Evolutionary conservation across 345 rosid species (phyloP).

Genomic region (Physaria fendleri): DNA sequence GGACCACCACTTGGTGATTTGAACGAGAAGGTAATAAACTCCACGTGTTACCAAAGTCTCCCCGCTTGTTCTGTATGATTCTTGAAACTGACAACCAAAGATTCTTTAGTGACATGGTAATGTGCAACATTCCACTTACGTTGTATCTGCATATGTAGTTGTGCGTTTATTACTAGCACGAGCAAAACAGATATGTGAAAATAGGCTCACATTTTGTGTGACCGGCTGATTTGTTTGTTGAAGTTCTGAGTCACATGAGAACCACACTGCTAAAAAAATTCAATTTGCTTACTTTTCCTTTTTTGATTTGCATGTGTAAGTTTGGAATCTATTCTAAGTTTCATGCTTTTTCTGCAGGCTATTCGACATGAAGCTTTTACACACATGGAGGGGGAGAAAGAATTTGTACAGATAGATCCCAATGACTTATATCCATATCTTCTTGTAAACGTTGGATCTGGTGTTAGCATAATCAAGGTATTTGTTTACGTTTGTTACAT

Average conservation of each 20-base stretch:
- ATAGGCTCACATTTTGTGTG: not conserved
- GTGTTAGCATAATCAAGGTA: constrained; percentile 99
- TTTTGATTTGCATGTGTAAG: not conserved
- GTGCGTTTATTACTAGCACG: not conserved
- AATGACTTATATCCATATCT: constrained; percentile 96
- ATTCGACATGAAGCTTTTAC: constrained; percentile 99
- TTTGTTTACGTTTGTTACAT: constrained; percentile 9
- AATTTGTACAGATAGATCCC: constrained; percentile 87
- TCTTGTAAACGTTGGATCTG: constrained; percentile 96
- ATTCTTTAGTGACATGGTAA: not conserved
- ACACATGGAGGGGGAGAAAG: constrained; percentile 88
- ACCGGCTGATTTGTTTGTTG: not conserved
- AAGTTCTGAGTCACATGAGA: not conserved
- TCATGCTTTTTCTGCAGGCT: constrained; percentile 46
- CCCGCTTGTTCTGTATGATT: not conserved
- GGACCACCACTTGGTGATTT: constrained; percentile 96
- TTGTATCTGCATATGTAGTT: not conserved
- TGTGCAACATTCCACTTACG: not conserved
- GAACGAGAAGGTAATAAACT: constrained; percentile 76
- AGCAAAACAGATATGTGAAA: not conserved
- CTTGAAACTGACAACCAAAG: constrained; percentile 1
- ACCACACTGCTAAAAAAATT: not conserved
- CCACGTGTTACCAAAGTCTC: not conserved
- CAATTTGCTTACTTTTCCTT: not conserved
- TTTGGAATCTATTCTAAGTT: not conserved